phyloP scores from a whole-genome alignment of 2,329 filamentous ascomycete genomes.

The Ophiostoma sp. region DNA sequence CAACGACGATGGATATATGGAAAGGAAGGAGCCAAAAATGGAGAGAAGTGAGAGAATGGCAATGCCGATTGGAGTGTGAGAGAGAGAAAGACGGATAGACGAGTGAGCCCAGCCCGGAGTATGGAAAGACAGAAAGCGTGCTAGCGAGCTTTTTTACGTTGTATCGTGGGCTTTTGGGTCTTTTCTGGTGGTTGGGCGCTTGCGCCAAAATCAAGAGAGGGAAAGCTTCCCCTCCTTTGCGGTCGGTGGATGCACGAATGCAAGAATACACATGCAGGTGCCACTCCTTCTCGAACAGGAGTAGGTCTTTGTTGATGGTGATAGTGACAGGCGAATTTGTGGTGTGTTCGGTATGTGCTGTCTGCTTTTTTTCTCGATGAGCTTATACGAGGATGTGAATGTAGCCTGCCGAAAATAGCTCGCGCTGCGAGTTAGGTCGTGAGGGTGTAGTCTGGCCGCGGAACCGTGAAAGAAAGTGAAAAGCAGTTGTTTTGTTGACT shows the following conservation, averaged over 20 bases:
- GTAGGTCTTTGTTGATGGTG: background rate
- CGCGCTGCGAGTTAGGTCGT: constrained; percentile 14
- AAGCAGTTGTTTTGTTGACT: background rate
- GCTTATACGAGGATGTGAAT: background rate
- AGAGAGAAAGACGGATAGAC: background rate
- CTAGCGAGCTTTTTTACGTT: constrained; percentile 4
- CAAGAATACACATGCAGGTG: constrained; percentile 13
- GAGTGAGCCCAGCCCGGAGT: constrained; percentile 3
- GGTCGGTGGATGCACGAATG: background rate
- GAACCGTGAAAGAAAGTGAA: background rate
- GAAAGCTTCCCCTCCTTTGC: constrained; percentile 12
- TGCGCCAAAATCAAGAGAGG: constrained; percentile 24
- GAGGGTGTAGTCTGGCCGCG: background rate
- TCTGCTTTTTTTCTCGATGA: background rate
- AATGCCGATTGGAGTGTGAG: too few relatives aligned
- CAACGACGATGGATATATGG: constrained; percentile 11
- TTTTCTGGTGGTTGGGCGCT: constrained; percentile 19
- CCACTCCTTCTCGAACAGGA: background rate
- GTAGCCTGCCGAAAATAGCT: background rate
- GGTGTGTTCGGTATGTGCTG: background rate
- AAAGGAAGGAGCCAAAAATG: background rate
- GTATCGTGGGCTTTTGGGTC: constrained; percentile 12
- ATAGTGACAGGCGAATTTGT: background rate
- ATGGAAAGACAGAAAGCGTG: background rate
- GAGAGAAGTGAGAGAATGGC: constrained; percentile 3